Evolutionary conservation across 2,329 filamentous ascomycete genomes (phyloP), one percentile per base, ranked within the genome.

Genomic region (Dryadomyces quercus-mongolicae): DNA sequence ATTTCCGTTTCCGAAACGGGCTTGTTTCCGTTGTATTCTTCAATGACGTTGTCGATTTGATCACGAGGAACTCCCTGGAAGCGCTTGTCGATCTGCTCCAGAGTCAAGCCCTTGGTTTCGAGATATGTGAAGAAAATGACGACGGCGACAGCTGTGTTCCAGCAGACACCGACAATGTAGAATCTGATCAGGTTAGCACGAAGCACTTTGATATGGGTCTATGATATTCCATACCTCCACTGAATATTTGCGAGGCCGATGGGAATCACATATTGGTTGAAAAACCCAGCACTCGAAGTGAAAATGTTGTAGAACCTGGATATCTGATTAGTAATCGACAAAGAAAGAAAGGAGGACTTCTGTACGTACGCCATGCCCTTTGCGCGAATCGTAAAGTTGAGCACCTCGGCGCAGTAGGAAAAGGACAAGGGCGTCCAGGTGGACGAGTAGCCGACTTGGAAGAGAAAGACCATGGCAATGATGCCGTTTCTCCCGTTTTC

Each of bases 401-500:
- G 53, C 8, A 49, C 15, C 20, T 54, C 53, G 20, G 53, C 53
- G 12, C 53, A 54, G 42, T 54, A 54, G 3, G 47, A 50, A 18
- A 54, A 54, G 5, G 53, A 54, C 40, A 54, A 16, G 4, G 53
- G 53, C 20, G 53, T 54, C 53, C 53, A 54, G 16, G 53, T 54
- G 2, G 53, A 54, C 40, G 53, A 54, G 7, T 54, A 54, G 16
- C 53, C 47, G 5, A 54, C 18, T 20, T 54, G 53, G 48, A 54
- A 54, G 46, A 54, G 65, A 65, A 78, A 80, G 52, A 79, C 74
- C 61, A 78, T 54, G 40, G 53, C 53, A 18, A 54, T 54, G 42
- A 54, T 54, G n/a, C 45, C 53, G 31, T 54, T 54, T n/a, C 25
- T 12, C 12, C 53, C 53, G 12, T 18, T 20, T 5, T 4, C 8